These are phyloP conservation scores for Komagataella kurtzmanii DNA, from an alignment of 805 yeast genomes.

Conservation along the genomic window DNA sequence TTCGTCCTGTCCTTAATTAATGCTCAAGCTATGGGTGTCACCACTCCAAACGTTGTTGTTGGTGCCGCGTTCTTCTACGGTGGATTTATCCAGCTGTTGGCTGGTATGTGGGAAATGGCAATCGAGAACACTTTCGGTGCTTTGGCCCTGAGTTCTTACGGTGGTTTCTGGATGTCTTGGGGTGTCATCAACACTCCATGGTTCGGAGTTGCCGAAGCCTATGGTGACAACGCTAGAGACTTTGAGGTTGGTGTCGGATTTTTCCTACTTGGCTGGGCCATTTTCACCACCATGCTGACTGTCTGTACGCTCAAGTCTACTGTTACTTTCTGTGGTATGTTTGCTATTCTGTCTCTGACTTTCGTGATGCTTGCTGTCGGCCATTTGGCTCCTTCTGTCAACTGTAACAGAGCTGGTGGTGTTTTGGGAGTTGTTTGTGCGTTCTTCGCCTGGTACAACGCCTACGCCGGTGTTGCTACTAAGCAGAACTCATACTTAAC, in stretches of 20 bases:
- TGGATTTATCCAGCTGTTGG: constrained; percentile 56
- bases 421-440: constrained; percentile 49
- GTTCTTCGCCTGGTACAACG: constrained; percentile 56
- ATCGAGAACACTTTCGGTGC: constrained; percentile 69
- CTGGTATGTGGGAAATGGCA: constrained; percentile 70
- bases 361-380: constrained; percentile 39
- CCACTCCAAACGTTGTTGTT: constrained; percentile 44
- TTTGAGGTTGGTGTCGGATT: constrained; percentile 41
- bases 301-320: constrained; percentile 46
- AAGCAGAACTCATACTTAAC: constrained; percentile 49
- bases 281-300: constrained; percentile 46
- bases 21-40: constrained; percentile 55
- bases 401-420: constrained; percentile 42
- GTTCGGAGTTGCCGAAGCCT: constrained; percentile 42
- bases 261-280: constrained; percentile 48
- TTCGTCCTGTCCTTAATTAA: constrained; percentile 53
- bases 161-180: constrained; percentile 70
- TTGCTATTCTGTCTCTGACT: constrained; percentile 39
- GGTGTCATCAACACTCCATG: constrained; percentile 50
- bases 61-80: constrained; percentile 62
- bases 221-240: constrained; percentile 24
- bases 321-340: constrained; percentile 35
- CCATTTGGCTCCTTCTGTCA: constrained; percentile 27
- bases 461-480: constrained; percentile 57
- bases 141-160: constrained; percentile 44